These are phyloP conservation scores for Aspergillus unguis DNA, from an alignment of 2,329 filamentous ascomycete species.

Conservation along the genomic window DNA sequence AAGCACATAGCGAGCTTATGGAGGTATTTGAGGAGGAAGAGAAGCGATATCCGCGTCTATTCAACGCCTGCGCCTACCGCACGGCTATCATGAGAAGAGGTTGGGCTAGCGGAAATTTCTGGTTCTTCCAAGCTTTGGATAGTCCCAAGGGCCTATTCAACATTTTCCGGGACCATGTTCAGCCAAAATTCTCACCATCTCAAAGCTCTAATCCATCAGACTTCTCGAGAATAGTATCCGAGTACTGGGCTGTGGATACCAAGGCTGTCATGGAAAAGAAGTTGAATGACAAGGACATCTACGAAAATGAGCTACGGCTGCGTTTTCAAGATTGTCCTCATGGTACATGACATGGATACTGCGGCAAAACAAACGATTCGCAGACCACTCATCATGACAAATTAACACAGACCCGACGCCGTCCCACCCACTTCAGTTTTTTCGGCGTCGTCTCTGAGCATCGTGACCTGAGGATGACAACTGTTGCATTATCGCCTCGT, in stretches of 20 bases:
- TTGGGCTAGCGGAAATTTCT: slow-evolving; percentile 26
- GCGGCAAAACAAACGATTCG: not conserved
- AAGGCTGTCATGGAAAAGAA: not conserved
- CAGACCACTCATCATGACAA: no score
- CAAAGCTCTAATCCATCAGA: not conserved
- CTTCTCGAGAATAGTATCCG: not conserved
- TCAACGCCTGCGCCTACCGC: not conserved
- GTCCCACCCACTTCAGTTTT: no score
- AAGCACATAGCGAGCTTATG: slow-evolving; percentile 9
- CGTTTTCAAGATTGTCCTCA: not conserved
- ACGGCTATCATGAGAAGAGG: slow-evolving; percentile 14
- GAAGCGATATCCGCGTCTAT: not conserved
- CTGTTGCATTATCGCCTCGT: no score
- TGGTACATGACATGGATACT: not conserved
- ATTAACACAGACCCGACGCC: no score
- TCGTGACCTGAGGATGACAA: no score
- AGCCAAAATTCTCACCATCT: not conserved
- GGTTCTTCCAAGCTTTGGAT: slow-evolving; percentile 14
- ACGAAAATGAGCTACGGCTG: not conserved
- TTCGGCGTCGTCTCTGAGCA: no score
- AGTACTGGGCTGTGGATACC: not conserved
- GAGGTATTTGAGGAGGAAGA: slow-evolving; percentile 7
- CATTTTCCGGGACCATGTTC: not conserved
- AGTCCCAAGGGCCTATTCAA: not conserved
- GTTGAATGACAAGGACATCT: not conserved